Evolutionary conservation across 2,329 filamentous ascomycete genomes (phyloP).

Genomic region (Fusarium xyrophilum): DNA sequence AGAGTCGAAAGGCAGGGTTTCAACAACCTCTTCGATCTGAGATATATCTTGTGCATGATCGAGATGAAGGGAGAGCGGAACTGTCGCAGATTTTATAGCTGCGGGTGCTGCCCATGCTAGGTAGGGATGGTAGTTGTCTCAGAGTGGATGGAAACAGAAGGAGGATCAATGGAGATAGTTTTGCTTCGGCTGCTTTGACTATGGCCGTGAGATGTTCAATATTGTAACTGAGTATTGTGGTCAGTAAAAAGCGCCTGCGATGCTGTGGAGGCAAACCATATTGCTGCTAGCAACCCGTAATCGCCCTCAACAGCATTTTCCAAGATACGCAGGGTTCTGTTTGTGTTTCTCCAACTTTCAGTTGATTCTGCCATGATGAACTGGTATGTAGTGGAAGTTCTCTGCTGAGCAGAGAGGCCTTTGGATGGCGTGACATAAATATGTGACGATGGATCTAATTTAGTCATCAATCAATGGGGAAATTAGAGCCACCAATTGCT

Average conservation of each 20-base stretch:
- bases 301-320: neutral
- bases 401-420: too few species aligned
- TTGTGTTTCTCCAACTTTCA: neutral
- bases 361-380: neutral
- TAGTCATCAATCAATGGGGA: neutral
- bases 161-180: slow-evolving; percentile 13
- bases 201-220: slow-evolving; percentile 28
- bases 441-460: too few species aligned
- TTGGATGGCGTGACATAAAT: too few species aligned
- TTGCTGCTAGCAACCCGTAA: slow-evolving; percentile 21
- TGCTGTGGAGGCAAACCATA: slow-evolving; percentile 6
- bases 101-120: slow-evolving; percentile 50
- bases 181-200: slow-evolving; percentile 19
- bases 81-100: slow-evolving; percentile 50
- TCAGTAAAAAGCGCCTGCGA: neutral
- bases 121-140: slow-evolving; percentile 2
- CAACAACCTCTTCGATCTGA: neutral
- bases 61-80: slow-evolving; percentile 42
- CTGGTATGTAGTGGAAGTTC: neutral
- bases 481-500: neutral
- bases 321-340: slow-evolving; percentile 8
- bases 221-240: slow-evolving; percentile 8
- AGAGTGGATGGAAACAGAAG: slow-evolving; percentile 17
- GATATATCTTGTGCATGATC: slow-evolving; percentile 33
- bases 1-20: slow-evolving; percentile 13